These are phyloP conservation scores for Ophiostoma ips DNA, from an alignment of 2,329 filamentous ascomycete genomes.

Conservation along the genomic window DNA sequence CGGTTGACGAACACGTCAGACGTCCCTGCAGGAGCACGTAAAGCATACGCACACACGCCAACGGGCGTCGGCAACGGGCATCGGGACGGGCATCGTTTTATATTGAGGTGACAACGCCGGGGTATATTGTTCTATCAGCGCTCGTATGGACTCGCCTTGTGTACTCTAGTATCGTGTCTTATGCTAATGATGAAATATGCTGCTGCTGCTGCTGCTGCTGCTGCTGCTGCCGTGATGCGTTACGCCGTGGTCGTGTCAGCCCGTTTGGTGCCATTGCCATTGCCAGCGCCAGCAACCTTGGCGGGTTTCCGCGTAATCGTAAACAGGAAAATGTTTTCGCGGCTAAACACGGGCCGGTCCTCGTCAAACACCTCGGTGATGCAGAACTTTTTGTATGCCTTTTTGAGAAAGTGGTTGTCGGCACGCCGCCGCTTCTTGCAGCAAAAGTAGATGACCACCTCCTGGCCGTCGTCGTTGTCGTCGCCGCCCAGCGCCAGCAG, in stretches of 20 bases:
- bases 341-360: constrained; percentile 41
- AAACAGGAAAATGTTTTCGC: constrained; percentile 47
- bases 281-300: neutral
- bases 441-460: constrained; percentile 58
- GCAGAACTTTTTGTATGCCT: constrained; percentile 51
- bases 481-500: constrained; percentile 52
- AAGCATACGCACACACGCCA: too few species aligned
- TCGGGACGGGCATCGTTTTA: too few species aligned
- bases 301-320: constrained; percentile 32
- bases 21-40: too few species aligned
- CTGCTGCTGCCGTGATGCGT: neutral
- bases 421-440: constrained; percentile 86
- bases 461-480: neutral
- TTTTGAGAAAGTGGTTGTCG: constrained; percentile 61
- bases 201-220: too few species aligned
- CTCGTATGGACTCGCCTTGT: too few species aligned
- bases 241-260: neutral
- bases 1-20: too few species aligned
- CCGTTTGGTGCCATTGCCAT: neutral
- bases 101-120: too few species aligned
- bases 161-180: too few species aligned
- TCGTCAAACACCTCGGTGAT: constrained; percentile 50
- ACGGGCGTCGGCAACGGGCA: too few species aligned
- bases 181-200: too few species aligned
- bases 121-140: too few species aligned